A percentile compares a stretch with the other conserved stretches of the same genome.
Conservation (phyloP, 805 yeast genomes). For the Metschnikowia noctiluminum region DNA sequence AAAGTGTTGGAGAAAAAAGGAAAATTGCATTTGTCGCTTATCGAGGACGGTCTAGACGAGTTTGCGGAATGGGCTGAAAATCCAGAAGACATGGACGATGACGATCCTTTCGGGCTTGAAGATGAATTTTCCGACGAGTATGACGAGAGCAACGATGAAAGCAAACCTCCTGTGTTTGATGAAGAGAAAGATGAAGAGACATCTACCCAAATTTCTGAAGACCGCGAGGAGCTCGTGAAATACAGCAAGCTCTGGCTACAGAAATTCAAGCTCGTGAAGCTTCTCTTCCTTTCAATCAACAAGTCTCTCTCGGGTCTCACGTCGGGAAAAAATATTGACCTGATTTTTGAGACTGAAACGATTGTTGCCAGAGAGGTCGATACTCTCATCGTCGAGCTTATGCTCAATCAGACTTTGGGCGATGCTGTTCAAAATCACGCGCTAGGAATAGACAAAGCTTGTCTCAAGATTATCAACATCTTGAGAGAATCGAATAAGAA, state of each 20-base stretch:
- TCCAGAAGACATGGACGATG: constrained; percentile 47
- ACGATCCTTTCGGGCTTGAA: constrained; percentile 51
- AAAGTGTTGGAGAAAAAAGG: constrained; percentile 51
- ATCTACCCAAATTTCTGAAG: constrained; percentile 5
- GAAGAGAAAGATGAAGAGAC: constrained; percentile 22
- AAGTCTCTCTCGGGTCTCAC: constrained; percentile 52
- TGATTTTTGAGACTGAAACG: constrained; percentile 41
- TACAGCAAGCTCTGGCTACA: constrained; percentile 49
- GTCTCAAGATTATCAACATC: constrained; percentile 29
- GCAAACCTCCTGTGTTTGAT: constrained; percentile 13
- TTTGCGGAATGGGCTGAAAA: constrained; percentile 66
- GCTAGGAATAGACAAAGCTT: constrained; percentile 23
- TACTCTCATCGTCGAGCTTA: constrained; percentile 54
- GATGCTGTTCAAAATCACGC: constrained; percentile 30
- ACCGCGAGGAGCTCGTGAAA: constrained; percentile 27
- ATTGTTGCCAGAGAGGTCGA: constrained; percentile 49
- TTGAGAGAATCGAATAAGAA: constrained; percentile 47
- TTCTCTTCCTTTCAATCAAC: constrained; percentile 54
- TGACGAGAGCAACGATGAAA: constrained; percentile 30
- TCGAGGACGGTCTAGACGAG: constrained; percentile 65
- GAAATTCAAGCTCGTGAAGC: constrained; percentile 54
- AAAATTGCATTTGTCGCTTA: constrained; percentile 40
- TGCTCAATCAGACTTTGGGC: constrained; percentile 44
- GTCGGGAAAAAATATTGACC: constrained; percentile 45
- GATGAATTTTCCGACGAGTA: constrained; percentile 30